Base-by-base conservation (phyloP, 2,329 filamentous ascomycete genomes). In the Hirsutella thompsonii region DNA sequence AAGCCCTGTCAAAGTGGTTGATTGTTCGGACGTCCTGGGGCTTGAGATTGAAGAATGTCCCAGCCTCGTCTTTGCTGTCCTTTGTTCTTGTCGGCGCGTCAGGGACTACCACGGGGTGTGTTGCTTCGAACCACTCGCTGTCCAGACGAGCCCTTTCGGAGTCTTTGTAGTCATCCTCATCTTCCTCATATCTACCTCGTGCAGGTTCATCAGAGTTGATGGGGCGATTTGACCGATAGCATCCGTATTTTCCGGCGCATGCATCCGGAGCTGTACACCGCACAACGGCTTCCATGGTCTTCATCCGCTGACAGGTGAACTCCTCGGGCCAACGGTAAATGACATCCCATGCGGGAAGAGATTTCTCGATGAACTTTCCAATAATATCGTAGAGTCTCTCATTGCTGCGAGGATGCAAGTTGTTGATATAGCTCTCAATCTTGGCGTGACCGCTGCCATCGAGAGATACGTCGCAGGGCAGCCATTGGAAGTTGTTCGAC, bases 381-480 rank as follows among this genome's bases (percentile, higher is more conserved):
- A 71, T 51, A 3, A 65, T 47, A 1, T 42, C 44, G 41, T 70
- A 72, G 1, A 71, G 51, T 2, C 42, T 45, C 8, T 47, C 46
- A 36, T 70, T n/a, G n/a, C n/a, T 39, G 1, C 44, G 20, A 0
- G 71, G 71, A 44, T 74, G 69, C 1, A 73, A 50, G 46, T 73
- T 74, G 51, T 74, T 74, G 53, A 74, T 63, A 48, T 75, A 74
- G 47, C 66, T 70, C 3, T 58, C 57, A 20, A 75, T 66, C n/a
- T 53, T 61, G 11, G 61, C 56, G 4, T 44, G 50, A 3, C 54
- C 56, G 8, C 60, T 52, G 2, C 56, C 53, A 2, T 55, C 51
- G 34, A 72, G 55, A n/a, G 59, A 50, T 13, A 76, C 59, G 4
- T 72, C 64, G 38, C 64, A 65, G 11, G 73, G 72, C 13, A 77